These are phyloP conservation scores for Danielia oregonensis DNA, from an alignment of 805 yeast genomes.

Conservation along the genomic window DNA sequence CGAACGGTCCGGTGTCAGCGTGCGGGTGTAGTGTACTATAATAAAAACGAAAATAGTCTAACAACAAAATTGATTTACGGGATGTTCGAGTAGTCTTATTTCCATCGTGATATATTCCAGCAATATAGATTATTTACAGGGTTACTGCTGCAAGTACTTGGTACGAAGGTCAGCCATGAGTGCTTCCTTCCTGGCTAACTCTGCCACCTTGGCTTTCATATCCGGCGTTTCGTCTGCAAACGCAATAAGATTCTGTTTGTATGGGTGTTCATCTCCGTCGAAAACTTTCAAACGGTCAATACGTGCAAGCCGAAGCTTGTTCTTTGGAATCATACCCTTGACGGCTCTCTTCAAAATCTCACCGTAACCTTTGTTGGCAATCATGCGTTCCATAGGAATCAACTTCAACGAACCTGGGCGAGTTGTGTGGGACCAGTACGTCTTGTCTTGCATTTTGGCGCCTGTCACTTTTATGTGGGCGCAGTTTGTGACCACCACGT, in stretches of 20 bases:
- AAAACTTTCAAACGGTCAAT: constrained; percentile 79
- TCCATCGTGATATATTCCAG: no score
- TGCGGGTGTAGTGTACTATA: constrained; percentile 22
- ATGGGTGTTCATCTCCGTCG: constrained; percentile 89
- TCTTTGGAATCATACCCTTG: constrained; percentile 94
- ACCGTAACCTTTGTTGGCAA: constrained; percentile 78
- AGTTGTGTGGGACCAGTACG: constrained; percentile 85
- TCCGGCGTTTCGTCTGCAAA: constrained; percentile 72
- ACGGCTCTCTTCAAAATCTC: constrained; percentile 86
- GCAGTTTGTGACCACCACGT: constrained; percentile 94
- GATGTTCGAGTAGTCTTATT: no score
- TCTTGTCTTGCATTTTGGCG: constrained; percentile 71
- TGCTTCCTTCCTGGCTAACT: constrained; percentile 33
- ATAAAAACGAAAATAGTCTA: constrained; percentile 2
- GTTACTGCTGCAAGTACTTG: constrained; percentile 26
- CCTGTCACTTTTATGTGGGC: constrained; percentile 80
- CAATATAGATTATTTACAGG: constrained; percentile 6
- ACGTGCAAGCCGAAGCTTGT: constrained; percentile 73
- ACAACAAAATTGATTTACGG: no score
- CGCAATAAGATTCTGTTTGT: constrained; percentile 75
- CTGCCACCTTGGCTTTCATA: constrained; percentile 42
- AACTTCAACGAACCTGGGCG: constrained; percentile 88
- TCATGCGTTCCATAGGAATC: constrained; percentile 74
- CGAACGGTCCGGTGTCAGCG: constrained; percentile 68
- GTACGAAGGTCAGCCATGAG: constrained; percentile 31